These are phyloP conservation scores for Termitomyces sp. DNA, from an alignment of 768 basidiomycete genomes.

Conservation along the genomic window DNA sequence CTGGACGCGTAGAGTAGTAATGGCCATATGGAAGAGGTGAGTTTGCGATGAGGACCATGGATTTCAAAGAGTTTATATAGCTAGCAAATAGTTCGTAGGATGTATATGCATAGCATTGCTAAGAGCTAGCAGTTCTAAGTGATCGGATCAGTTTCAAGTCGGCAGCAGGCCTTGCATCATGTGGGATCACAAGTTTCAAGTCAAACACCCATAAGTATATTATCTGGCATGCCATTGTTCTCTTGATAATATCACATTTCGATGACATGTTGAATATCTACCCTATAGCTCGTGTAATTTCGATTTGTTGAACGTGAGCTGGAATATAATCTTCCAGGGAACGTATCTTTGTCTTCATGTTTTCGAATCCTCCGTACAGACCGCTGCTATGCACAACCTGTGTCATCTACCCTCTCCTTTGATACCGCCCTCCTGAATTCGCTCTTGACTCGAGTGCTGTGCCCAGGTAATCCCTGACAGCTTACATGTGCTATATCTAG, in stretches of 20 bases:
- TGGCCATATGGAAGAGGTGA: conserved; percentile 15
- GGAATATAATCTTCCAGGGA: background rate
- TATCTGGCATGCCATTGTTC: too few relatives aligned
- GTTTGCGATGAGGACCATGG: conserved; percentile 4
- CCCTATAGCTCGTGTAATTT: background rate
- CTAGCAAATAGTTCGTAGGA: background rate
- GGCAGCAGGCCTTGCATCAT: background rate
- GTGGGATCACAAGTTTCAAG: background rate
- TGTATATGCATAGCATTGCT: background rate
- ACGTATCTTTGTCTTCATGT: background rate
- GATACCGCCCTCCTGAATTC: background rate
- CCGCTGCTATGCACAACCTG: conserved; percentile 1
- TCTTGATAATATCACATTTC: background rate
- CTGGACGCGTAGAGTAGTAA: conserved; percentile 12
- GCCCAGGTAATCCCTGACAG: background rate
- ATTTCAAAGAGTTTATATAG: conserved; percentile 9
- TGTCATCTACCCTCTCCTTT: background rate
- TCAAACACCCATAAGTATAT: too few relatives aligned
- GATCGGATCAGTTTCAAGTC: conserved; percentile 8
- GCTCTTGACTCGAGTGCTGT: background rate
- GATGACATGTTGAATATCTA: background rate
- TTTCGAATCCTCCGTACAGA: conserved; percentile 6
- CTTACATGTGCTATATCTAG: background rate
- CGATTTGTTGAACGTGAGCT: background rate
- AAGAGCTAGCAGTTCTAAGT: background rate